Evolutionary conservation across 371 early-diverging fungal species (phyloP), one percentile per base, ranked within the genome.

Genomic region (Mucor velutinosus): DNA sequence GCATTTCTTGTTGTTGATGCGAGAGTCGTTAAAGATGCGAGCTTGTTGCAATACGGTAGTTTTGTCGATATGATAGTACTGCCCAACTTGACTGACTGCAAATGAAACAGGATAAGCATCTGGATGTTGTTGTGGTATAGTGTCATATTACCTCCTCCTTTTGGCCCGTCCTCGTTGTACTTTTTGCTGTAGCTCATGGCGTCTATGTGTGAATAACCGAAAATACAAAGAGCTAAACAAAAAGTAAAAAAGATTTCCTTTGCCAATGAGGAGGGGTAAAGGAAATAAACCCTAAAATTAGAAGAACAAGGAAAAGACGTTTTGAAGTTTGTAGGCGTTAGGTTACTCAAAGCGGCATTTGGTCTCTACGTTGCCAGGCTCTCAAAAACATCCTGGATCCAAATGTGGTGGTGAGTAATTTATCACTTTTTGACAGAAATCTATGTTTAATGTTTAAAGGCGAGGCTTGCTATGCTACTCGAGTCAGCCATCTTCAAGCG

Each of bases 41-140:
- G 98, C 95, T 78, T 99, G 98, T 82, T 97, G 99, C 64, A 99
- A 82, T 30, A 97, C 96, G 14, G 90, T 88, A 55, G 95, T 90
- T 78, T 96, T 96, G 87, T 99, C 97, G 68, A 97, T 83, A 72
- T 88, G 86, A 68, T 80, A 83, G 62, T 85, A 82, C 10, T 85
- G 37, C 32, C 83, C 84, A 30, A 79, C 62, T 55, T 86, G 83
- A 29, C 78, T 79, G 77, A 53, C 47, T 59, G 37, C 4, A 17
- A 53, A 15, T 58, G 23, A 47, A 19, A 47, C 17, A 41, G 41
- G 17, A 17, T 17, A 17, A 41, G 41, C 41, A 5, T 17, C 41
- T 41, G 41, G 37, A 37, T 37, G 14, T 14, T 11, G 37, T 17
- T 5, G 17, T 15, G 19, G 7, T 15, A 47, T 3, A 21, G 47